Base-by-base conservation (phyloP, 345 rosid species). In the Linum usitatissimum region DNA sequence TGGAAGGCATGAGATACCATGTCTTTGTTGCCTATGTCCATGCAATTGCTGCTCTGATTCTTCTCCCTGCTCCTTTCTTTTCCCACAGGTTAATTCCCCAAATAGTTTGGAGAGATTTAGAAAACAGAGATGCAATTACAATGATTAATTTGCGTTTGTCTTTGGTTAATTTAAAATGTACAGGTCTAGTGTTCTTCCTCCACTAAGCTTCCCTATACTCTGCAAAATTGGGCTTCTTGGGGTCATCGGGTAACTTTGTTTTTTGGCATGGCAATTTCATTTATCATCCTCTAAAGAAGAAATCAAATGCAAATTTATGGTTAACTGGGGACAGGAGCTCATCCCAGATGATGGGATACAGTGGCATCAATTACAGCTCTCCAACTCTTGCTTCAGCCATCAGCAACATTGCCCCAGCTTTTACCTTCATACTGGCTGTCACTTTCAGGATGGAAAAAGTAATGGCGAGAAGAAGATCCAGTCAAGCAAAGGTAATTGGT, bases 341-440 rank as follows among this genome's bases (percentile, higher is more conserved):
- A 31, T 31, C 64, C n/a, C 61, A 45, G 53, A 3, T 72, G 17
- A 30, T 57, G 51, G 74, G 78, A 4, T 72, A 59, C 55, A 74
- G 64, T 60, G 86, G 79, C 1, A 21, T 74, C 28, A 69, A 67
- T 30, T 77, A 64, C 62, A 75, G 75, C 49, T 68, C 78, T 42
- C 81, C 86, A 21, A 79, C 81, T 59, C 78, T 82, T 58, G 63
- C 83, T 59, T 79, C 86, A n/a, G 80, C 76, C 53, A 70, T 81
- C 9, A 62, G 74, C 66, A 81, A 75, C 53, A 78, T 79, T 65
- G 75, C 76, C 0, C 82, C 79, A 3, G 79, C 80, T 65, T 78
- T 75, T 21, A 76, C 80, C 39, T 81, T 78, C 70, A 31, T 42
- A 2, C 64, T 74, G 28, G 71, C 71, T 6, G 28, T 65, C 51